A percentile compares a stretch with the other conserved stretches of the same genome.
Conservation (phyloP, 1,284 basidiomycete genomes). For the Leccinum idahoense region DNA sequence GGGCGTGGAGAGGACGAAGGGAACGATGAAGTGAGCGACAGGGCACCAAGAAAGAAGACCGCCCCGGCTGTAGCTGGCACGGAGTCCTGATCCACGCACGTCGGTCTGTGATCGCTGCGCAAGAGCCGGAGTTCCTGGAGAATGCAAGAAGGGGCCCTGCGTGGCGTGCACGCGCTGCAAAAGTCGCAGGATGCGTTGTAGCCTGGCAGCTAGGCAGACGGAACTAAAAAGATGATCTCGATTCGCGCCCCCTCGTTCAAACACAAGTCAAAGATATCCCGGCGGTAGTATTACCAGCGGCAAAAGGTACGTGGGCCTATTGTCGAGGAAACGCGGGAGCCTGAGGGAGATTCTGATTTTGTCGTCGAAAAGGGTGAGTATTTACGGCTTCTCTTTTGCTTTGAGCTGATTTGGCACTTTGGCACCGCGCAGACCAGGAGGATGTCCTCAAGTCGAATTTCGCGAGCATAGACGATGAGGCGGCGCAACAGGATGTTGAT, state of each 20-base stretch:
- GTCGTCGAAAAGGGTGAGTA: slow-evolving; percentile 50
- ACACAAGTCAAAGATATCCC: neutral
- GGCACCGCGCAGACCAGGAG: slow-evolving; percentile 55
- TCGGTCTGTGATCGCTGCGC: neutral
- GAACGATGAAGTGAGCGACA: neutral
- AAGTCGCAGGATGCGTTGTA: neutral
- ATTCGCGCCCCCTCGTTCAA: neutral
- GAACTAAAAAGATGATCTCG: neutral
- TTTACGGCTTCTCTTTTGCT: neutral
- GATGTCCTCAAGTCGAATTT: slow-evolving; percentile 79
- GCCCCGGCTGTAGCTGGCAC: neutral
- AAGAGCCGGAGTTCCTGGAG: neutral
- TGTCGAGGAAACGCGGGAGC: slow-evolving; percentile 47
- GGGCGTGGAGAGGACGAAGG: neutral
- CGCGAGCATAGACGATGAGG: slow-evolving; percentile 75
- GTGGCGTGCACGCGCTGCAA: neutral
- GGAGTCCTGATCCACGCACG: neutral
- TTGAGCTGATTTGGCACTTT: neutral
- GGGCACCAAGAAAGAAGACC: neutral
- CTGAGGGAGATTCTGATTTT: slow-evolving; percentile 71
- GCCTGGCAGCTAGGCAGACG: neutral
- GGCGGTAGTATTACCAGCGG: neutral
- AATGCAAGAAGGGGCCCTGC: neutral
- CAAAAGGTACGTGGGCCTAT: neutral
- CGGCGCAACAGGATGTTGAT: slow-evolving; percentile 28